Conservation (phyloP, 306 rosid genomes). For the Sechiopsis laciniata region DNA sequence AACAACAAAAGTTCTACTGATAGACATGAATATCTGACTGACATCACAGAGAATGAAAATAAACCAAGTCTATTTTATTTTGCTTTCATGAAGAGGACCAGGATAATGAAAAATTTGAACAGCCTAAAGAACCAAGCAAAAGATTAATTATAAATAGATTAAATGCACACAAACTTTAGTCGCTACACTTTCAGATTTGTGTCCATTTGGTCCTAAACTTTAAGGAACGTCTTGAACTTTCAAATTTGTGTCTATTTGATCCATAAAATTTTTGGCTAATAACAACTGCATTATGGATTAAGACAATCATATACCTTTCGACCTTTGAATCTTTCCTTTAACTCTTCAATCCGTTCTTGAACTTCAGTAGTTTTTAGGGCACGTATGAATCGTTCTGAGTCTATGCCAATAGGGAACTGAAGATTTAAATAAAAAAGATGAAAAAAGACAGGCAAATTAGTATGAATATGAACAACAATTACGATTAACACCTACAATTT, state of each 20-base stretch:
- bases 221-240: too few relatives aligned
- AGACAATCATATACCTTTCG: slow-evolving; percentile 49
- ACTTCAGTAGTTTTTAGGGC: slow-evolving; percentile 56
- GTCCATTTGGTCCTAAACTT: too few relatives aligned
- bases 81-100: not conserved
- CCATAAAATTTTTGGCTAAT: not conserved
- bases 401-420: slow-evolving; percentile 92
- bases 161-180: too few relatives aligned
- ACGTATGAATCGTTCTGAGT: slow-evolving; percentile 62
- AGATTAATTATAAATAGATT: not conserved
- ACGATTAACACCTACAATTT: not conserved
- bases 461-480: not conserved
- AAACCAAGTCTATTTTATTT: not conserved
- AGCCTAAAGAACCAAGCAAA: not conserved
- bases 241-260: too few relatives aligned
- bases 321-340: slow-evolving; percentile 72
- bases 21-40: not conserved
- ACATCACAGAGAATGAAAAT: not conserved
- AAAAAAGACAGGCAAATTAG: slow-evolving; percentile 3
- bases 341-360: slow-evolving; percentile 52
- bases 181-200: too few relatives aligned
- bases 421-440: slow-evolving; percentile 23
- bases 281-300: not conserved
- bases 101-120: not conserved
- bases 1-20: slow-evolving; percentile 23